These are phyloP conservation scores for Umbelopsis sp. DNA, from an alignment of 192 early-diverging fungal genomes.

Conservation along the genomic window DNA sequence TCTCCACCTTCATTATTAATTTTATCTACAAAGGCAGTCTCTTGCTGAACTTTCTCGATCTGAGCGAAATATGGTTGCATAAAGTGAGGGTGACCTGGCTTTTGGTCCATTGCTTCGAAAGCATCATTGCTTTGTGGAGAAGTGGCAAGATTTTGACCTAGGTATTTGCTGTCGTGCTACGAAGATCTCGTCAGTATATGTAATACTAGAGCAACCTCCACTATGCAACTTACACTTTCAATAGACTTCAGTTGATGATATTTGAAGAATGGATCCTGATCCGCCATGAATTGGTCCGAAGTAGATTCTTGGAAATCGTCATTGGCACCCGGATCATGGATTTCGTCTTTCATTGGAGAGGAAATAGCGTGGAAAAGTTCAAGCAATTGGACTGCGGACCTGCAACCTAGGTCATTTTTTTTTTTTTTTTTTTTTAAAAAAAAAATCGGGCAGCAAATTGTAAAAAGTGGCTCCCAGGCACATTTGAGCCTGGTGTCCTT, in stretches of 20 bases:
- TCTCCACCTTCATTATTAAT: neutral
- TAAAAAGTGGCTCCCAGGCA: no score
- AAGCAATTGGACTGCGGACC: neutral
- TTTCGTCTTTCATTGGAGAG: neutral
- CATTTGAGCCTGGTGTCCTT: no score
- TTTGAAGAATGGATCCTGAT: constrained; percentile 33
- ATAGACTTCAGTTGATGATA: constrained; percentile 36
- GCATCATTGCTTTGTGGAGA: neutral
- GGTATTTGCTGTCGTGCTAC: constrained; percentile 25
- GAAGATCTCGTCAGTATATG: neutral
- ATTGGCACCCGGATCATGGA: neutral
- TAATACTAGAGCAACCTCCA: no score
- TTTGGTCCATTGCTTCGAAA: neutral
- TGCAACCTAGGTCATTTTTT: neutral
- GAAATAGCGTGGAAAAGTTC: neutral
- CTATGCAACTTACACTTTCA: constrained; percentile 20
- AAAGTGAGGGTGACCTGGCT: neutral
- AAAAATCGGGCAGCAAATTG: no score
- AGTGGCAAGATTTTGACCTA: constrained; percentile 19
- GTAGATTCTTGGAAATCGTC: neutral
- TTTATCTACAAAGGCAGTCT: neutral
- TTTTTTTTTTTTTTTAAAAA: no score
- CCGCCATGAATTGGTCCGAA: neutral
- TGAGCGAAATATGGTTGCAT: constrained; percentile 2
- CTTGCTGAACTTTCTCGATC: neutral